Evolutionary conservation across 1,139 yeast genomes (phyloP), one percentile per base, ranked within the genome.

Genomic region (Pichia sp.): DNA sequence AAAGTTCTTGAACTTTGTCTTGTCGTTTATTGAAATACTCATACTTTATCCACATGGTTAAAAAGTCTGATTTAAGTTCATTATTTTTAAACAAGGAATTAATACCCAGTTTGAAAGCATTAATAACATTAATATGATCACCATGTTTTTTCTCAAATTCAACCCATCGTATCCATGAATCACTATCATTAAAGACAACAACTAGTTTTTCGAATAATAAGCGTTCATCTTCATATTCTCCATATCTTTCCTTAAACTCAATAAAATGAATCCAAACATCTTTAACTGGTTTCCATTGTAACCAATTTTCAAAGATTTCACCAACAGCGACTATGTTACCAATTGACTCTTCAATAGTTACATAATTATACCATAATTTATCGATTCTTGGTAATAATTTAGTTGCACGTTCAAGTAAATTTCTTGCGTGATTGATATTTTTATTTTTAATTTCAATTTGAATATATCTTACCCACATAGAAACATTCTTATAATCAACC

Each of bases 401-500:
- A 0, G 86, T 80, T 0, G 90, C 95, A 34, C 97, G 66, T 46
- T 87, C 92, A 36, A 92, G 67, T 30, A 92, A 55, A 58, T 90
- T 90, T 50, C 97, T 67, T 0, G 97, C 97, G 65, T 90, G 97
- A 58, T 87, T 87, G 44, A 87, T 73, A 56, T 85, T 87, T 52
- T 80, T 75, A 39, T 74, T 71, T 50, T 82, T 74, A 43, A 90
- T 66, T 63, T 92, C 98, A 39, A 80, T 64, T 56, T 87, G 92
- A 29, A 87, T 74, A 60, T 92, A 92, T 33, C 86, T 74, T 12
- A 83, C 73, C 97, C 98, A 92, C 47, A 92, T 66, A 8, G 95
- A 92, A 1, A 90, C 79, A 51, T 82, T 77, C 3, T 78, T 71
- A n/a, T 71, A 69, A 58, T 87, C 83, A 4, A 87, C 89, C 47